Conservation (phyloP, 1,139 yeast species). For the Geotrichum phurueaensis region DNA sequence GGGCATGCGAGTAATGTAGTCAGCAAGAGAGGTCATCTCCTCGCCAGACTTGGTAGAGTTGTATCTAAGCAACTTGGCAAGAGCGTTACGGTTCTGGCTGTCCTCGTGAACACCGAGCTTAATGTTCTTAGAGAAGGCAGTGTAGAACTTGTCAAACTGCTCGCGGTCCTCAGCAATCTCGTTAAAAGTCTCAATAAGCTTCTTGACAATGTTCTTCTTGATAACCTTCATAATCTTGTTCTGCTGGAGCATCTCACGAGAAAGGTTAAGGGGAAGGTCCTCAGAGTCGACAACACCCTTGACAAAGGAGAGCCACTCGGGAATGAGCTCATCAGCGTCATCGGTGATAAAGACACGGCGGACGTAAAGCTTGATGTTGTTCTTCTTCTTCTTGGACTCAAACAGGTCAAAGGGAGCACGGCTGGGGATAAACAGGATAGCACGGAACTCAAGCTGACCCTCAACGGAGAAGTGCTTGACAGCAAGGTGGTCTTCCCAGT, state of each 20-base stretch:
- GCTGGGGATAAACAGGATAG: conserved; percentile 95
- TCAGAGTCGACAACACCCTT: conserved; percentile 99
- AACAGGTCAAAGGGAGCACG: conserved; percentile 99
- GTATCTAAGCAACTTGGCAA: conserved; percentile 95
- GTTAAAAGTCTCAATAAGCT: conserved; percentile 95
- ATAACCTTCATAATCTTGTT: conserved; percentile 99
- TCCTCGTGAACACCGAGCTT: conserved; percentile 99
- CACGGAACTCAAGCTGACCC: conserved; percentile 99
- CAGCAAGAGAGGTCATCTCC: conserved; percentile 89
- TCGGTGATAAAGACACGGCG: conserved; percentile 99
- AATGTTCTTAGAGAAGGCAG: conserved; percentile 96
- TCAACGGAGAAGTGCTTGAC: conserved; percentile 99
- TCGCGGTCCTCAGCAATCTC: conserved; percentile 99
- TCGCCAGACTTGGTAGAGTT: conserved; percentile 90
- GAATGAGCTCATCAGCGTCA: conserved; percentile 98
- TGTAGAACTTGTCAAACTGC: conserved; percentile 97
- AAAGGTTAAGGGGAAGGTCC: conserved; percentile 98
- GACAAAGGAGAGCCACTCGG: conserved; percentile 97
- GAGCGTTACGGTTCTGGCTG: conserved; percentile 91
- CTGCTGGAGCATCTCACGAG: conserved; percentile 99
- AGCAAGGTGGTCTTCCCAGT: conserved; percentile 99
- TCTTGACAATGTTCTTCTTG: conserved; percentile 98
- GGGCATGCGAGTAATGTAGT: conserved; percentile 98
- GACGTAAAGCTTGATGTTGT: conserved; percentile 96
- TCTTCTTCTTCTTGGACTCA: conserved; percentile 97